Evolutionary conservation across 129 eudicot genomes (phyloP).

Genomic region (Helianthus tuberosus): DNA sequence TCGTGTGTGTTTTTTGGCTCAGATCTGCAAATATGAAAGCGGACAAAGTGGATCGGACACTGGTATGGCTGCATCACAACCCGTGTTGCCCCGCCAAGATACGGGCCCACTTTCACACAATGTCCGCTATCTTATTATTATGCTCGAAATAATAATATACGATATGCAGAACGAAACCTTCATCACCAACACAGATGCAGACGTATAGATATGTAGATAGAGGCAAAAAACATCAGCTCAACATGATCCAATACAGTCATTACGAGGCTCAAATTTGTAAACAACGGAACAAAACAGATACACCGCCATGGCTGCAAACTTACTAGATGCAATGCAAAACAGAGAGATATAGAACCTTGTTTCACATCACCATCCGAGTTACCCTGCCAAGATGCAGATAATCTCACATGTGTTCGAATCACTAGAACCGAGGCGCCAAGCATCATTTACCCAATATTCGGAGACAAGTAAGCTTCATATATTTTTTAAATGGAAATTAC

Average conservation of each 20-base stretch:
- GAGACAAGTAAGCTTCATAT: no score
- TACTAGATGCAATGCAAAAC: neutral
- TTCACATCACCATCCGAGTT: slow-evolving; percentile 11
- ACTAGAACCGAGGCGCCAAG: no score
- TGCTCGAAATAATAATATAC: no score
- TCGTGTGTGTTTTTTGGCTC: no score
- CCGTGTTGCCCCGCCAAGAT: neutral
- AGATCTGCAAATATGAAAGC: no score
- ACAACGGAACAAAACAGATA: neutral
- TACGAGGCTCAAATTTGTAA: neutral
- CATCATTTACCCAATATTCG: no score
- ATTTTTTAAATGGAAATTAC: no score
- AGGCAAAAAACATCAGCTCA: neutral
- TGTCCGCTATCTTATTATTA: neutral
- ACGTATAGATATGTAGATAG: no score
- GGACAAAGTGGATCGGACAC: neutral
- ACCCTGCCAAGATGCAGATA: neutral
- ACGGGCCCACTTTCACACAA: neutral
- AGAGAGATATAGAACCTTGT: neutral
- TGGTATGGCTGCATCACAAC: neutral
- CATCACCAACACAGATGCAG: no score
- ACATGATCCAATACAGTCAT: neutral
- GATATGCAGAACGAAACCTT: no score
- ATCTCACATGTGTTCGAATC: neutral
- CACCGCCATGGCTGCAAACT: neutral